A percentile compares a stretch with the other conserved stretches of the same genome.
phyloP scores from a whole-genome alignment of 169 alveolate genomes.

The Amoebophrya sp. region DNA sequence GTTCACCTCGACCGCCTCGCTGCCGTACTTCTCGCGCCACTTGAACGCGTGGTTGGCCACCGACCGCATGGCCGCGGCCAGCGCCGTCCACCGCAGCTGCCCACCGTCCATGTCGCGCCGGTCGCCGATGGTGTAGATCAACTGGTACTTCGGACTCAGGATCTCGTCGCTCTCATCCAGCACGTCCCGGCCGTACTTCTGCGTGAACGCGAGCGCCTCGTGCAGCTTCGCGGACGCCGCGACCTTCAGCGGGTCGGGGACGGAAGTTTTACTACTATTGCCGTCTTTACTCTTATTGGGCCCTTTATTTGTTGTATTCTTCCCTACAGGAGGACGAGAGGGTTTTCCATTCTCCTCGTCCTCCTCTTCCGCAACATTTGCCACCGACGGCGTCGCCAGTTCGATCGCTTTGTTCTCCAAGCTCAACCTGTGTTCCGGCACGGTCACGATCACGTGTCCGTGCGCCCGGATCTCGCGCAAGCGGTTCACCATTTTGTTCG shows the following conservation, averaged over 20 bases:
- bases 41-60: conserved; percentile 7
- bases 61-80: background rate
- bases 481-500: background rate
- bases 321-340: no score
- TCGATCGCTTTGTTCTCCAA: conserved; percentile 36
- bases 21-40: background rate
- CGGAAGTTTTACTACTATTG: no score
- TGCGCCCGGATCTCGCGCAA: background rate
- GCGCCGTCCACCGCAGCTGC: conserved; percentile 18
- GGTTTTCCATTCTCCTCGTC: no score
- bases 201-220: background rate
- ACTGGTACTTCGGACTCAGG: conserved; percentile 32
- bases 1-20: background rate
- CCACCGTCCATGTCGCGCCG: conserved; percentile 26
- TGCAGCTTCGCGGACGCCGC: background rate
- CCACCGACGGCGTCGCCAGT: background rate
- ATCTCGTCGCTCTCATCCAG: conserved; percentile 32
- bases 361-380: background rate
- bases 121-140: conserved; percentile 28
- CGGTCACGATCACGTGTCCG: conserved; percentile 31
- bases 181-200: conserved; percentile 20
- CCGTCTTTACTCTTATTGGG: no score
- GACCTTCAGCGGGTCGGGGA: background rate
- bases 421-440: conserved; percentile 32
- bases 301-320: no score